These are phyloP conservation scores for Saccharomycopsis sp. DNA, from an alignment of 805 yeast species.

Conservation along the genomic window DNA sequence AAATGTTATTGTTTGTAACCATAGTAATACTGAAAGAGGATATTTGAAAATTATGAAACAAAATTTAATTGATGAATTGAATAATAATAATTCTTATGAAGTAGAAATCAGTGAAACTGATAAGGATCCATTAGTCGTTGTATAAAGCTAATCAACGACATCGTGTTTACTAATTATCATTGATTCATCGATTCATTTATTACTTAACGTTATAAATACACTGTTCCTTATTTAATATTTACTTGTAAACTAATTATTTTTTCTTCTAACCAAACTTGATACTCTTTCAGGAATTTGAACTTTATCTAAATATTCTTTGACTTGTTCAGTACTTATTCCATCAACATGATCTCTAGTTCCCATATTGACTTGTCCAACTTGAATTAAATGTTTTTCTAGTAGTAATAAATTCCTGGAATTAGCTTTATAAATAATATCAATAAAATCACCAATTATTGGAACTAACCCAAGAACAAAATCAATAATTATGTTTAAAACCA, in stretches of 20 bases:
- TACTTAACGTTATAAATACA: too few species aligned
- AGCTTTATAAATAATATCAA: constrained; percentile 62
- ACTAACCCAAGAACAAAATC: constrained; percentile 65
- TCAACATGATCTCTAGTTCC: too few species aligned
- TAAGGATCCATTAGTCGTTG: constrained; percentile 46
- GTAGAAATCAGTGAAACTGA: constrained; percentile 47
- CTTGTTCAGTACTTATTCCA: too few species aligned
- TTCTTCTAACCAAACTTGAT: too few species aligned
- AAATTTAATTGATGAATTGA: constrained; percentile 37
- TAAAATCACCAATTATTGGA: constrained; percentile 66
- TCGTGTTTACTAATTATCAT: too few species aligned
- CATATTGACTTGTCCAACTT: too few species aligned
- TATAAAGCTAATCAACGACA: too few species aligned
- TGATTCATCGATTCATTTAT: too few species aligned
- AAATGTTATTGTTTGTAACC: constrained; percentile 71
- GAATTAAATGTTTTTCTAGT: constrained; percentile 43
- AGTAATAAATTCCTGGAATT: constrained; percentile 62
- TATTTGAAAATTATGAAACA: constrained; percentile 45
- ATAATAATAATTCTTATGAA: constrained; percentile 22
- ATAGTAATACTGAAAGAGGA: constrained; percentile 88
- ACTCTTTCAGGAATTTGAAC: too few species aligned
- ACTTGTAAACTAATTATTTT: too few species aligned
- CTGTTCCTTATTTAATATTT: too few species aligned
- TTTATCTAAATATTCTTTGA: too few species aligned
- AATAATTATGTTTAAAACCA: constrained; percentile 52